Evolutionary conservation across 176 grass and related monocot species (phyloP), one percentile per base, ranked within the genome.

Genomic region (Aegilops sharonensis): DNA sequence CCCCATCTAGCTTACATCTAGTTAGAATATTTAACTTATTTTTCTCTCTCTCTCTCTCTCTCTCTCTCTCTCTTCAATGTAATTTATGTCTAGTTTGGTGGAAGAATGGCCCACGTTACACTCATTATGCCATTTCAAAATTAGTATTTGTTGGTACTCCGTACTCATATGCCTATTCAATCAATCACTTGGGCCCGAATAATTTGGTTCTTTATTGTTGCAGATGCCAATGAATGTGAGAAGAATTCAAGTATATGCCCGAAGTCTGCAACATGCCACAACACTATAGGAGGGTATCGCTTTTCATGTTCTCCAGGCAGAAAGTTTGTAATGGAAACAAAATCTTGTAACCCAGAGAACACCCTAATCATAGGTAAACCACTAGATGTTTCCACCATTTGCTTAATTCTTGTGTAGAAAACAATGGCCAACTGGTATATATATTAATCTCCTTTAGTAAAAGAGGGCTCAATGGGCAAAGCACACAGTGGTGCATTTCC

Each of bases 301-400:
- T 87, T 78, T 66, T 74, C 78, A 15, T 87, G 85, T 64, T 42
- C 67, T 65, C 68, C 57, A n/a, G 85, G 85, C 1, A 87, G 85
- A 87, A 87, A 81, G 36, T 13, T 86, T 0, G 37, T 12, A 12
- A 21, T 20, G 14, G 78, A 87, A 2, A 74, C 85, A 36, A 81
- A 87, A 15, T 39, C 59, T 20, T 87, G 85, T 57, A 75, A 64
- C 30, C 84, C 76, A 61, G 76, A 42, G 2, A 42, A 0, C 40
- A 42, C 40, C 40, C 40, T 42, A 42, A 42, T 42, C 40, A 42
- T 42, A 42, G 40, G 40, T 42, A 42, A 10, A 42, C 40, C 40
- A 42, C 40, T 42, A 42, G 40, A 42, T 42, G 40, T 42, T 42
- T 42, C 40, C 9, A 42, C 9, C 40, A 42, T 42, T 36, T 20